Evolutionary conservation across 345 rosid species (phyloP), one percentile per base, ranked within the genome.

Genomic region (Zanthoxylum bungeanum): DNA sequence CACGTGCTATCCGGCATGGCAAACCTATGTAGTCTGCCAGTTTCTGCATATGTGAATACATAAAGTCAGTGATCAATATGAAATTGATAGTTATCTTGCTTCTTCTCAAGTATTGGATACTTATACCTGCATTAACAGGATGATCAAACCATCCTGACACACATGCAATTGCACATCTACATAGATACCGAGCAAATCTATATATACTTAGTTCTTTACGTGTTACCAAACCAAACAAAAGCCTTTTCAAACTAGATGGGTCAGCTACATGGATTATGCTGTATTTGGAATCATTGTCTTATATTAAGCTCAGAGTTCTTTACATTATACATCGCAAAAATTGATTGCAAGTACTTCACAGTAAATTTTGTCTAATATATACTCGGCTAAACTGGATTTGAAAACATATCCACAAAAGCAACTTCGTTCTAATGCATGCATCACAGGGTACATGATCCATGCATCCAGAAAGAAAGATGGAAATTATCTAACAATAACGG

Each of bases 1-100:
- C 98, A 68, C 85, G 85, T 80, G 98, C 98, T 63, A 94, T 94
- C 82, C 98, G 90, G 77, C 98, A 94, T 19, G 98, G 98, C 81
- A 94, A 85, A 52, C 98, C 98, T 68, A 94, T 86, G 76, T 67
- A 81, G 72, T 94, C 98, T 27, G 98, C 98, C 90, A 94, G 83
- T 85, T 90, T 94, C 98, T 94, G 93, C 83, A 85, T 0, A 66
- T 49, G 27, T 39, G 53, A 79, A 72, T 39, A 69, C 19, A 68
- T 9, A 69, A 19, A 53, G 34, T 79, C 58, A 63, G 64, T 51
- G 16, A 39, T 64, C 51, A 52, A 58, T 42, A 39, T n/a, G 16
- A 14, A 61, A 28, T 16, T 19, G 22, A 5, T 2, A 7, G 14
- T 24, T 9, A 21, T 74, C 57, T 27, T 62, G 42, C 6, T 16